Evolutionary conservation across 2,329 filamentous ascomycete species (phyloP).

Genomic region (Fusarium humuli): DNA sequence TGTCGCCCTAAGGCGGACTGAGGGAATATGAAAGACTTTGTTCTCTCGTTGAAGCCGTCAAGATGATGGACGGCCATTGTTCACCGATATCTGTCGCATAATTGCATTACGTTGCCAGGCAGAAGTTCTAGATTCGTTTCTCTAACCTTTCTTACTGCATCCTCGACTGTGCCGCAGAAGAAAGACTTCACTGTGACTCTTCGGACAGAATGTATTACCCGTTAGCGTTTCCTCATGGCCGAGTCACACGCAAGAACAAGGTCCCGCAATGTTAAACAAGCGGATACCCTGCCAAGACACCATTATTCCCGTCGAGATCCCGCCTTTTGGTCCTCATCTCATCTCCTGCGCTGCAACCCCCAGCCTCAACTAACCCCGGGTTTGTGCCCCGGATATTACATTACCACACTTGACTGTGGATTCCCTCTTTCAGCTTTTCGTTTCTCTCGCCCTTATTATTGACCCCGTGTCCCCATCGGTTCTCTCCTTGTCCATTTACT

Average conservation of each 20-base stretch:
- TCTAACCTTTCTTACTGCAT: conserved; percentile 4
- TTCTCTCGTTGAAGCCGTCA: background rate
- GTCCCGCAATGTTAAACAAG: conserved; percentile 27
- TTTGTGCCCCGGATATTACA: conserved; percentile 33
- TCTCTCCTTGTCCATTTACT: background rate
- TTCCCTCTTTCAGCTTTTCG: background rate
- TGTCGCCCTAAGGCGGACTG: conserved; percentile 5
- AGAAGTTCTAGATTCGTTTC: background rate
- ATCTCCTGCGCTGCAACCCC: conserved; percentile 29
- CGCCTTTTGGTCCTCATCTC: conserved; percentile 39
- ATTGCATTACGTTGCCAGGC: background rate
- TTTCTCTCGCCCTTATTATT: conserved; percentile 14
- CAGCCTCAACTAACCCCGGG: conserved; percentile 38
- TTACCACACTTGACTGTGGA: conserved; percentile 12
- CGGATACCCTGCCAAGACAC: conserved; percentile 34
- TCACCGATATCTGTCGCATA: background rate
- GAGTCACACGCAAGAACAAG: conserved; percentile 34
- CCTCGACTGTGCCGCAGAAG: conserved; percentile 22
- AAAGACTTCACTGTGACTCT: conserved; percentile 14
- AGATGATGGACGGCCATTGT: background rate
- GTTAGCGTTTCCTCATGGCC: conserved; percentile 37
- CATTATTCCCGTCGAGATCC: conserved; percentile 47
- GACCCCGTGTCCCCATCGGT: background rate
- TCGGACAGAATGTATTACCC: conserved; percentile 15
- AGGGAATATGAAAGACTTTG: background rate